Evolutionary conservation across 257 asterid species (phyloP), one percentile per base, ranked within the genome.

Genomic region (Petunia secreta): DNA sequence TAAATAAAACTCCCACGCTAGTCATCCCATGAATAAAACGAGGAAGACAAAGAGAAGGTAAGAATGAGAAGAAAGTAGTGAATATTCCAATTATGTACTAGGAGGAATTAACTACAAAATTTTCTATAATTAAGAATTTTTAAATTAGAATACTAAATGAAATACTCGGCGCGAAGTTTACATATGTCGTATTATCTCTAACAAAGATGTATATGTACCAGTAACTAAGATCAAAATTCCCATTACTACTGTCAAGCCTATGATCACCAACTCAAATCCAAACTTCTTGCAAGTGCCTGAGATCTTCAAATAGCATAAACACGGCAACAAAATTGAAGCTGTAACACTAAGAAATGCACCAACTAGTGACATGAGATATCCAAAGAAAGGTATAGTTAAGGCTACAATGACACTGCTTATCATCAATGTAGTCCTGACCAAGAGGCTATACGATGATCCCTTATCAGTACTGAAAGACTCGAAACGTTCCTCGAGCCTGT

Each of bases 301-400:
- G 16, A 95, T 92, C 94, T 89, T 95, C 88, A 93, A 80, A 87
- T 75, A 95, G 87, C 98, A 95, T 83, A 91, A 55, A 81, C 98
- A 88, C 0, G 99, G 99, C 13, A 93, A 77, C 8, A 91, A 87
- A 3, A 92, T 40, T 13, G 97, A 92, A 50, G 93, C 97, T 1
- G 95, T 83, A 1, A 87, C 87, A 60, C 98, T 92, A 54, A 93
- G 46, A 58, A 92, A 88, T 3, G 99, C 99, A 9, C 99, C 98
- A 1, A 92, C 98, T 36, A 93, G 91, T 3, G 97, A 89, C 97
- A 93, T 93, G 3, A 95, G 90, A 63, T 86, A 62, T 8, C 85
- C 98, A 40, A 94, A 96, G 67, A 91, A 89, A 0, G 98, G 99
- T 40, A 95, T 79, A 3, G 89, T 78, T 54, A 93, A 11, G 16